These are phyloP conservation scores for Knoxia roxburghii DNA, from an alignment of 257 asterid genomes.

Conservation along the genomic window DNA sequence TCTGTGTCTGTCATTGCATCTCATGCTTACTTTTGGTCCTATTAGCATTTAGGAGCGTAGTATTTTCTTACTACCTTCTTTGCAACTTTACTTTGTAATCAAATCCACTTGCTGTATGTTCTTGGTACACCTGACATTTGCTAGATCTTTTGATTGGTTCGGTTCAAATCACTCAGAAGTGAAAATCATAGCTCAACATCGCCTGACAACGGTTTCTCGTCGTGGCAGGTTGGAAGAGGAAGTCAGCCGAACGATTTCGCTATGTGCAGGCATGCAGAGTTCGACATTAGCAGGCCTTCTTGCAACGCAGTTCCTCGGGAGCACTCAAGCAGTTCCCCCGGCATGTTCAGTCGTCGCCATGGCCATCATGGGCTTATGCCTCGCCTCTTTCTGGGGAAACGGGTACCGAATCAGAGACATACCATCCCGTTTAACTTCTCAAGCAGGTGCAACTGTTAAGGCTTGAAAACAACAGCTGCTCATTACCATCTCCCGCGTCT, in stretches of 20 bases:
- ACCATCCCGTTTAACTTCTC: constrained; percentile 31
- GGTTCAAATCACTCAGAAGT: background rate
- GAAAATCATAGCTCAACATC: background rate
- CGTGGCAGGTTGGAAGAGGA: constrained; percentile 74
- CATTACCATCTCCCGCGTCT: no score
- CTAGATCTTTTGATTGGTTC: background rate
- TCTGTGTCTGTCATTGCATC: background rate
- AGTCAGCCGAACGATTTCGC: constrained; percentile 71
- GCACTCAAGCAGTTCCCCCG: constrained; percentile 87
- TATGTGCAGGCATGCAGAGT: constrained; percentile 98
- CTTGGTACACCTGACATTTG: background rate
- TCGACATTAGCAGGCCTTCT: constrained; percentile 95
- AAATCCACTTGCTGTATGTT: background rate
- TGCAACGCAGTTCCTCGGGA: constrained; percentile 79
- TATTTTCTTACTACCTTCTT: background rate
- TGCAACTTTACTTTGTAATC: background rate
- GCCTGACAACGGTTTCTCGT: background rate
- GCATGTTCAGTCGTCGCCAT: constrained; percentile 94
- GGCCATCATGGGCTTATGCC: constrained; percentile 98
- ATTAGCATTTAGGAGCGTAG: no score
- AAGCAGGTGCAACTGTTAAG: constrained; percentile 34
- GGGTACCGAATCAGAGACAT: constrained; percentile 65
- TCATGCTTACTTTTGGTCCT: background rate
- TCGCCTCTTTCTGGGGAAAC: constrained; percentile 95
- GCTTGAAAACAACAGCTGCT: constrained; percentile 18